Base-by-base conservation (phyloP, 1,284 basidiomycete species). In the Agaricales sp. region DNA sequence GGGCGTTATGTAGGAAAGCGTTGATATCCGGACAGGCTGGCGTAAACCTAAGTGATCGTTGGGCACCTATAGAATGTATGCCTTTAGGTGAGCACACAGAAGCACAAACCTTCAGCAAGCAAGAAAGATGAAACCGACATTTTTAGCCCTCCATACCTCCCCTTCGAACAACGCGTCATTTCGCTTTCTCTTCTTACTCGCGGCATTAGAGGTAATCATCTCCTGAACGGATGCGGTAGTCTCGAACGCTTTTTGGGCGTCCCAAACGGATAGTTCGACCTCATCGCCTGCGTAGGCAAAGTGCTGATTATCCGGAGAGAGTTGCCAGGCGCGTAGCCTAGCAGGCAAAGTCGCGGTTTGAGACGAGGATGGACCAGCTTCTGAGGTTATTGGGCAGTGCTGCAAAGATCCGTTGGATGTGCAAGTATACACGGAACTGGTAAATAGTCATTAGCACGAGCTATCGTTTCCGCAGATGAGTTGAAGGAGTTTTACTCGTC, bases 221-320 rank as follows among this genome's bases (percentile, higher is more conserved):
- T 53, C 50, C 24, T 60, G 58, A 18, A 59, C 51, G 3, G 56
- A 22, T 18, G 39, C 54, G 4, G 59, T 49, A 3, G 59, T 50
- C 16, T 41, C 8, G 54, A 94, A 89, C 0, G 88, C 80, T 39
- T 68, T 63, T 58, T 90, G 82, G 2, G 79, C 74, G 59, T 90
- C 74, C 86, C 88, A 94, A 1, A 93, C 59, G 1, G 88, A 91
- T 2, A 92, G 63, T 52, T 93, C 89, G 14, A 94, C 87, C 63
- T 94, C 92, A 57, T 93, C 83, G 2, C 92, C 92, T 3, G 85
- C 92, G 54, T 91, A 85, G 0, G 82, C 78, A 64, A 94, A 92
- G 0, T 74, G 73, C 20, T 68, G 61, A 3, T 65, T 65, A 47
- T 76, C 67, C 4, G 67, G 58, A 2, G 80, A 74, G 13, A 87